Percentiles rank a stretch among this genome's conserved stretches.
Evolutionary conservation across 345 rosid species (phyloP).

Genomic region (Trapa incisa): DNA sequence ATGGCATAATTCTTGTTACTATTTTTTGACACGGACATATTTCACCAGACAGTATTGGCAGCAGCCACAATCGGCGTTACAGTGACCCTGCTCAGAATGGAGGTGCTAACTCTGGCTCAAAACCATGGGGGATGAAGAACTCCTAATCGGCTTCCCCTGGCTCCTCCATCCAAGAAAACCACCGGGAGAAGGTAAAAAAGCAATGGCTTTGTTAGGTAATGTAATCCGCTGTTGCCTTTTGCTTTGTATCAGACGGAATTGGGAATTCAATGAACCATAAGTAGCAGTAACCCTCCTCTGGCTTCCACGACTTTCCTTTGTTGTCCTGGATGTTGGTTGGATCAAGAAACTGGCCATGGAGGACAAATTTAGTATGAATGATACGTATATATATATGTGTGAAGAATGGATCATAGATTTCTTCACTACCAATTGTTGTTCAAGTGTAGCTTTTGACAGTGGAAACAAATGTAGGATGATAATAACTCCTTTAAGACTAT

Average conservation of each 20-base stretch:
- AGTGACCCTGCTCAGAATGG: constrained; percentile 25
- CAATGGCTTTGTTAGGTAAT: not conserved
- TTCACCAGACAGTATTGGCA: constrained; percentile 31
- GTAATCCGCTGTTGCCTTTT: not conserved
- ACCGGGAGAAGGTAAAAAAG: too few species aligned
- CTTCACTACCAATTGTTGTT: not conserved
- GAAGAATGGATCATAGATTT: too few species aligned
- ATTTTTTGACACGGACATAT: not conserved
- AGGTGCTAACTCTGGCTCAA: constrained; percentile 15
- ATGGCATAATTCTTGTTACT: not conserved
- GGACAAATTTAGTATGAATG: too few species aligned
- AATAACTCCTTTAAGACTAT: not conserved
- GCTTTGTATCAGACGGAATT: not conserved
- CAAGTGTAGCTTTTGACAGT: not conserved
- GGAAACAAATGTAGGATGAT: not conserved
- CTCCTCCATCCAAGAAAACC: constrained; percentile 8
- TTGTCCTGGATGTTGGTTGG: too few species aligned
- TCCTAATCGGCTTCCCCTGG: constrained; percentile 36
- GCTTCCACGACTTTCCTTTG: too few species aligned
- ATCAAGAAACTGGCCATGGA: too few species aligned
- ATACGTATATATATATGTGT: too few species aligned
- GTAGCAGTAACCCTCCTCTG: too few species aligned
- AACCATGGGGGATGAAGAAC: constrained; percentile 30
- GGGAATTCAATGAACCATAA: not conserved
- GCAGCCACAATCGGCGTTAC: constrained; percentile 14